Conservation (phyloP, 225 moss, liverwort and hornwort genomes). For the Bryoerythrophyllum caledonicum region DNA sequence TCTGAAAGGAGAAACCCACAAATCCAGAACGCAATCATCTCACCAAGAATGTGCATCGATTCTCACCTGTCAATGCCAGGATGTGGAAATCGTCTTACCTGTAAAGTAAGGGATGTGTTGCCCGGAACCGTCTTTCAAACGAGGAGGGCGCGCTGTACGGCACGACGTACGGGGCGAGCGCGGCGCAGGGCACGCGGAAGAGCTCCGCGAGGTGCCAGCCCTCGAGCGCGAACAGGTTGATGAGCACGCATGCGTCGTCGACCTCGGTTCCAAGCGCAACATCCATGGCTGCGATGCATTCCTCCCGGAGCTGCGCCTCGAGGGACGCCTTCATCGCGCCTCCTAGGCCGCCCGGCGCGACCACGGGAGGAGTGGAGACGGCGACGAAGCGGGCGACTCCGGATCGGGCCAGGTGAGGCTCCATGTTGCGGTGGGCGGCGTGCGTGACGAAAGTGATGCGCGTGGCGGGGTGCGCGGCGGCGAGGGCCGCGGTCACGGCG, state of each 20-base stretch:
- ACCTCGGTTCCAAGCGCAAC: constrained; percentile 43
- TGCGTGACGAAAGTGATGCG: constrained; percentile 78
- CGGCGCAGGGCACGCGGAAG: constrained; percentile 69
- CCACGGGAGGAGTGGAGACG: constrained; percentile 45
- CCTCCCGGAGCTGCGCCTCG: constrained; percentile 62
- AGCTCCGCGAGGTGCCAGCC: constrained; percentile 98
- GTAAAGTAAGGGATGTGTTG: constrained; percentile 64
- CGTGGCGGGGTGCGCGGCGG: constrained; percentile 30
- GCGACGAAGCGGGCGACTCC: constrained; percentile 41
- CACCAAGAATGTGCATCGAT: too few relatives aligned
- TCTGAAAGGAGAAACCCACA: not conserved
- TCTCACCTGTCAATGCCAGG: too few relatives aligned
- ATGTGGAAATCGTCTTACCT: constrained; percentile 23
- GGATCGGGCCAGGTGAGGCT: constrained; percentile 28
- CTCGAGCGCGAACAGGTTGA: constrained; percentile 91
- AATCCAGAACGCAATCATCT: too few relatives aligned
- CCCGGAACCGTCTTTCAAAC: constrained; percentile 67
- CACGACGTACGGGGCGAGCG: constrained; percentile 88
- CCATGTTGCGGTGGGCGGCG: constrained; percentile 67
- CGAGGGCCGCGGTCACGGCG: constrained; percentile 61
- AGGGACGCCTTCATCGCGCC: constrained; percentile 31
- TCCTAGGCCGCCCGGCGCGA: constrained; percentile 39
- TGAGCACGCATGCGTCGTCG: constrained; percentile 51
- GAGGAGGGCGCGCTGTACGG: constrained; percentile 91
- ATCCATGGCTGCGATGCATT: constrained; percentile 83